phyloP scores from a whole-genome alignment of 495 filamentous ascomycete species.

The Geopyxis carbonaria region DNA sequence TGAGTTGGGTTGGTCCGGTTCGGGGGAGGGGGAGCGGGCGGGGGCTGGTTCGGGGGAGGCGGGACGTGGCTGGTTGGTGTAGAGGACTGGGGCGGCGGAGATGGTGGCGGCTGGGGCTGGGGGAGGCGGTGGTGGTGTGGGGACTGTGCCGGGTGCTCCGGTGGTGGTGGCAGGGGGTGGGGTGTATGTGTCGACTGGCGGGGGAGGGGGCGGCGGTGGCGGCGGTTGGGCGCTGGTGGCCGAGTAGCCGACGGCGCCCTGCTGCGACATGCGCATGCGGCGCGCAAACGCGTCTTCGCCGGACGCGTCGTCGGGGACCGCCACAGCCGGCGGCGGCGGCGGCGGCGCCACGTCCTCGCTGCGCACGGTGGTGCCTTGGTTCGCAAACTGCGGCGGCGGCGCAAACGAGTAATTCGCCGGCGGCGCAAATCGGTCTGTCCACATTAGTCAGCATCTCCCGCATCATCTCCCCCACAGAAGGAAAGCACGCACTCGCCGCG shows the following conservation, averaged over 20 bases:
- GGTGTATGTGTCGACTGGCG: conserved; percentile 24
- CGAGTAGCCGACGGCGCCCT: conserved; percentile 31
- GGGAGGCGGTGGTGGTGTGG: conserved; percentile 26
- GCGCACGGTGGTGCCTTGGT: conserved; percentile 25
- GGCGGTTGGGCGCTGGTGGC: conserved; percentile 20
- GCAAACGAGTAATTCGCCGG: conserved; percentile 51
- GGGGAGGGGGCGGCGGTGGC: conserved; percentile 18
- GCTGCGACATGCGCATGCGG: conserved; percentile 36
- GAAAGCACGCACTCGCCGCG: conserved; percentile 34
- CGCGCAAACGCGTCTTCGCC: conserved; percentile 58
- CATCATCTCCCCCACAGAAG: not conserved
- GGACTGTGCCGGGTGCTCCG: conserved; percentile 3
- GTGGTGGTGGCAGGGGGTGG: conserved; percentile 26
- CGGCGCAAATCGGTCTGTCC: conserved; percentile 52
- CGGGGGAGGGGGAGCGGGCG: conserved; percentile 5
- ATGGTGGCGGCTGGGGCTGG: conserved; percentile 41
- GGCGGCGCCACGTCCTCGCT: conserved; percentile 21
- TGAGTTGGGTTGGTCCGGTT: conserved; percentile 30
- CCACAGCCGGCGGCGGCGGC: conserved; percentile 26
- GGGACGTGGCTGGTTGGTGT: conserved; percentile 46
- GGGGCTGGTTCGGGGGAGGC: conserved; percentile 34
- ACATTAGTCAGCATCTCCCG: not conserved
- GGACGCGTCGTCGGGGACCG: conserved; percentile 37
- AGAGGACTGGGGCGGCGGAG: conserved; percentile 74
- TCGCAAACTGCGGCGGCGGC: conserved; percentile 43